Evolutionary conservation across 805 yeast species (phyloP), one percentile per base, ranked within the genome.

Genomic region (Wickerhamiella kurtzmanii): DNA sequence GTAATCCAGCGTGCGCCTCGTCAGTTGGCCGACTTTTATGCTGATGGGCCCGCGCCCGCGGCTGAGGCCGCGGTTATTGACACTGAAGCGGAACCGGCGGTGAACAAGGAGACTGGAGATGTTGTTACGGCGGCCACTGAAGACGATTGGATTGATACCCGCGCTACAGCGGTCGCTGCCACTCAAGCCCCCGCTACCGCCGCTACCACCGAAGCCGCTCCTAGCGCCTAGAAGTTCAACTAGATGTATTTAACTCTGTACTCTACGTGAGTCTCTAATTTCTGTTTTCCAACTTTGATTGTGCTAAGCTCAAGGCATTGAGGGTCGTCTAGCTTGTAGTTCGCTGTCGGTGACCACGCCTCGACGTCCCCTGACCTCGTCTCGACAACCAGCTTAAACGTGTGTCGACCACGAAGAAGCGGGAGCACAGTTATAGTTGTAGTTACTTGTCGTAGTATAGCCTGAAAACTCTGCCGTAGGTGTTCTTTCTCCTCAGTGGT

Each of bases 391-490:
- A 88, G 89, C 57, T 82, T 86, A 62, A 88, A 86, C 0, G 95
- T 83, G 57, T 80, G 77, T 11, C 71, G 70, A 13, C 72, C 77
- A 9, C 75, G 76, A 22, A 88, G 64, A 20, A 80, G 72, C 0
- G 97, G 97, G 37, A 88, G 69, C 59, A 87, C 86, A 0, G 95
- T 77, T 1, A 83, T 84, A 38, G 92, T 79, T 0, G 95, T 85
- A 0, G 95, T 85, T 44, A 88, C 82, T 56, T 88, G 96, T 45
- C 96, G 74, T 37, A 88, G 77, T 4, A 88, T 79, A 0, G 86
- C 76, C 61, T 84, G 89, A n/a, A 87, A 84, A 53, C 86, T 92
- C 44, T 64, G 68, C 53, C 82, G 88, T 2, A 80, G 74, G 21
- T 18, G 5, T 5, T 19, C 18, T 28, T 72, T 74, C 2, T 71